Base-by-base conservation (phyloP, 345 rosid genomes). In the Kandelia obovata region DNA sequence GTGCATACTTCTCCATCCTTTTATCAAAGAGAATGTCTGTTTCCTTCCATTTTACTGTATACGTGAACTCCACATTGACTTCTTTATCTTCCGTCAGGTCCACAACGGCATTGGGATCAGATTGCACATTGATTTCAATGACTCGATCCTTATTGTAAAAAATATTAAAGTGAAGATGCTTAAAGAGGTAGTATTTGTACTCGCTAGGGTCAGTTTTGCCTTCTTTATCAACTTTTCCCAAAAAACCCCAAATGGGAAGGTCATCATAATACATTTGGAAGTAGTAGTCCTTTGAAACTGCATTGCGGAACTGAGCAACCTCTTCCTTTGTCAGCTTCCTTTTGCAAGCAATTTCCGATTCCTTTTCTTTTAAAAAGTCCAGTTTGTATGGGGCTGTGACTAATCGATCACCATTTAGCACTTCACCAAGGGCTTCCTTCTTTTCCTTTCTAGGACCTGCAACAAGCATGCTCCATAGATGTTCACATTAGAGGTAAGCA, bases 191-290 rank as follows among this genome's bases (percentile, higher is more conserved):
- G 30, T 76, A 71, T 35, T 57, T 76, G 55, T 53, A 71, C 27
- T 76, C 75, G 21, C 75, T 76, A 1, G 79, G 72, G 49, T 76
- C 79, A 60, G 49, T 28, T 31, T 76, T 76, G 17, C 69, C 62
- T 53, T 76, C 79, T 61, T 67, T 76, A 4, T 71, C 75, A 76
- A 71, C 75, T n/a, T 76, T 76, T 25, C 79, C 79, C 1, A 76
- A 32, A 61, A 67, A 76, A 4, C 79, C 79, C 79, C 79, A 76
- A 23, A 76, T 71, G 28, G 79, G 79, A 49, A 76, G 63, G 64
- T 76, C 79, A 58, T 76, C 79, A 55, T 76, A 76, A 23, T 76
- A 76, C 79, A 76, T 76, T 51, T 76, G 75, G 49, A 76, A 76
- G 61, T 76, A 76, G 53, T 76, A 76, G 53, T 76, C 79, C 51